Evolutionary conservation across 768 basidiomycete species (phyloP), one percentile per base, ranked within the genome.

Genomic region (Sutorius australiensis): DNA sequence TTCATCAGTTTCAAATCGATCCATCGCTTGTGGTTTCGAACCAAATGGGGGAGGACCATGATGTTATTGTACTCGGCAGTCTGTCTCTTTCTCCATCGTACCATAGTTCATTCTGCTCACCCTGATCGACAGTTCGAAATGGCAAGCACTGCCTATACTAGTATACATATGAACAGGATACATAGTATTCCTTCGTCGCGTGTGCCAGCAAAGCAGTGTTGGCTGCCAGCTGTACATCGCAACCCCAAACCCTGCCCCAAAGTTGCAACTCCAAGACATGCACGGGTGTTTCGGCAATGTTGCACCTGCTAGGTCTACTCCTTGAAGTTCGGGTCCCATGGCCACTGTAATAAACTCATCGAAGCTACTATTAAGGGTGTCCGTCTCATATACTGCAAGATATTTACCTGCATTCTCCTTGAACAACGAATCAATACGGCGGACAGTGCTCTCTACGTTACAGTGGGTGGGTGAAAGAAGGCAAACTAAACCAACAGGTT

Each of bases 401-500:
- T 24, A 4, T 24, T 49, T 9, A 13, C 11, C n/a, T 28, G 28
- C 21, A 13, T 32, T 11, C 1, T 27, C 54, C 36, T 16, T 36
- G 16, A 24, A 24, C n/a, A 24, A 21, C 9, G 6, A 24, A 40
- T 16, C 51, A 39, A 37, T 17, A 12, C 54, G 31, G 38, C 56
- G 31, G 30, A 7, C 34, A 24, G 17, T 54, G 42, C 21, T 49
- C 46, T 51, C 51, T 57, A 67, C 54, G 57, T 14, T 66, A 70
- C 68, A 71, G 42, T 51, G 13, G 44, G 30, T 38, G 40, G 37
- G 30, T 38, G 39, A 46, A 51, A 54, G 37, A 52, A 34, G 33
- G 33, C 56, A 56, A 53, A 55, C 48, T 47, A 63, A 68, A 55
- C 57, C 53, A 65, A 61, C 59, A 56, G 48, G 44, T 52, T 42